These are phyloP conservation scores for Ceratobasidium sp. DNA, from an alignment of 1,284 basidiomycete genomes.

Conservation along the genomic window DNA sequence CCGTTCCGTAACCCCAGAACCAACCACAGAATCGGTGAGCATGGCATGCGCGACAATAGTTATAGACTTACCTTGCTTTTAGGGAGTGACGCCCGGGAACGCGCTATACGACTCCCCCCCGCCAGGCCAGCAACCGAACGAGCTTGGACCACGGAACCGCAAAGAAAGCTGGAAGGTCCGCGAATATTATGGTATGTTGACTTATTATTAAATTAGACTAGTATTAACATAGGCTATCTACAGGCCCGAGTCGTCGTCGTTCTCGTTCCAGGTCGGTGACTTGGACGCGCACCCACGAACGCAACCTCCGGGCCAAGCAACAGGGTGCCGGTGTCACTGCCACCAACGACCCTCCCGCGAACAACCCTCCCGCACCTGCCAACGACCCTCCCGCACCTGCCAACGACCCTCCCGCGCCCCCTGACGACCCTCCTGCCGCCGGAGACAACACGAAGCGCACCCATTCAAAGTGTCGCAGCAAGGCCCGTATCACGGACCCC, in stretches of 20 bases:
- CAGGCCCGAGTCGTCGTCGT: background rate
- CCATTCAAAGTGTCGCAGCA: background rate
- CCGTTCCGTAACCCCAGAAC: constrained; percentile 7
- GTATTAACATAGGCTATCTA: background rate
- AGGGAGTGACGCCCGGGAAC: background rate
- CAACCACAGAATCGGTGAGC: constrained; percentile 3
- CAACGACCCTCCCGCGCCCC: too few relatives aligned
- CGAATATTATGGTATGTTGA: background rate
- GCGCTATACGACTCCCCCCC: background rate
- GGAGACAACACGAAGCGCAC: background rate
- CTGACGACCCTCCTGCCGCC: background rate
- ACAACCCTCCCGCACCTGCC: too few relatives aligned
- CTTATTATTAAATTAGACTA: background rate
- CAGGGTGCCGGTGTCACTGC: background rate
- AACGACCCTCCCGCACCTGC: too few relatives aligned
- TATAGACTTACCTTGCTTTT: background rate
- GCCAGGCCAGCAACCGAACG: background rate
- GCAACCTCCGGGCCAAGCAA: background rate
- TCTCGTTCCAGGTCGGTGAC: background rate
- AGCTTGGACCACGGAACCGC: background rate
- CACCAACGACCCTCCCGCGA: background rate
- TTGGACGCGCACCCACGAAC: background rate
- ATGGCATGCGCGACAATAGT: background rate
- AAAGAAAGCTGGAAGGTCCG: background rate
- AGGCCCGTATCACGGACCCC: background rate